Base-by-base conservation (phyloP, 1,284 basidiomycete species). In the Cutaneotrichosporon cutaneum region DNA sequence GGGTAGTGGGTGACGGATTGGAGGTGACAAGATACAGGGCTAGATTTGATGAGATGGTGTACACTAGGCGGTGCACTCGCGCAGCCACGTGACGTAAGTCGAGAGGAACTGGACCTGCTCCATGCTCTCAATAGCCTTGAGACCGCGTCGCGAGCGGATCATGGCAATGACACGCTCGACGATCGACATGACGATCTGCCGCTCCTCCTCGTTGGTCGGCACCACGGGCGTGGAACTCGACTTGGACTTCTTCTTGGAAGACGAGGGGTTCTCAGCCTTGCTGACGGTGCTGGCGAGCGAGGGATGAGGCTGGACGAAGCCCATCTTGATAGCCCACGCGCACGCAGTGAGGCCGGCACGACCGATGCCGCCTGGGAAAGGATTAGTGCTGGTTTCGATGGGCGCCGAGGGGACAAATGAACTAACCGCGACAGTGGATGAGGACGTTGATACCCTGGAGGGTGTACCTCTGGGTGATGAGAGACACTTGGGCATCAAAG, bases 321-420 rank as follows among this genome's bases (percentile, higher is more conserved):
- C 94, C 70, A 98, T 87, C 77, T 92, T 94, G 64, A 96, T 82
- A 74, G 92, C 84, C 95, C 95, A 98, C 67, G 89, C 90, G 70
- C 90, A 92, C 1, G 94, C 94, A 36, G 97, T 85, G 45, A 98
- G 83, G 1, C 94, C 94, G 0, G 95, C 95, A 27, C 95, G 85
- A 0, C 95, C 95, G 5, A 99, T 90, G 7, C 95, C 95, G 58
- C 76, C 77, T 78, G 44, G 24, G 33, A 14, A 13, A 30, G 27
- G n/a, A 44, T 54, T 48, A 33, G 33, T 24, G 33, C n/a, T 30
- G 6, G 18, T 2, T 32, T 8, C 22, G 10, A 51, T 11, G 42
- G 26, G 14, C 6, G 2, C 18, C 24, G 16, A 0, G 48, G 32
- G 4, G 27, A 51, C 26, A 2, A 6, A 21, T 14, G 9, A 45